These are phyloP conservation scores for Colletotrichum viniferum DNA, from an alignment of 2,329 filamentous ascomycete species.

Conservation along the genomic window DNA sequence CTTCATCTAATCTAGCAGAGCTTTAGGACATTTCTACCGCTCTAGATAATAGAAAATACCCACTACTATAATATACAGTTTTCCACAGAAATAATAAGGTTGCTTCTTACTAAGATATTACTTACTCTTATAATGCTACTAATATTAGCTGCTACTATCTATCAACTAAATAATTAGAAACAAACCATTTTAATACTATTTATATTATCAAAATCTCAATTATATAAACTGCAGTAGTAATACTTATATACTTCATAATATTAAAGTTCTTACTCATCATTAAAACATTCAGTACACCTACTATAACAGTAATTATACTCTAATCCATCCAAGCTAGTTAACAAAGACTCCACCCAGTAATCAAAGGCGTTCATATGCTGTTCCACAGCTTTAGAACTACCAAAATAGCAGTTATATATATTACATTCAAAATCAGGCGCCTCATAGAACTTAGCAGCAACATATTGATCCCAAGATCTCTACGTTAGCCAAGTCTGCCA, in stretches of 20 bases:
- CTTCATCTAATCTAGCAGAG: background rate
- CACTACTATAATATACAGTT: slow-evolving; percentile 50
- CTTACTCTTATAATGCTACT: slow-evolving; percentile 59
- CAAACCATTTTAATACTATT: background rate
- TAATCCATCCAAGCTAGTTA: background rate
- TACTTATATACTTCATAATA: background rate
- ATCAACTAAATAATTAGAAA: background rate
- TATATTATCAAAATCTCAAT: background rate
- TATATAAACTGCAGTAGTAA: background rate
- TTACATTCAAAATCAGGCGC: background rate
- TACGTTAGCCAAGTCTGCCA: background rate
- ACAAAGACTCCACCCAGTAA: background rate
- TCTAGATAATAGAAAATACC: slow-evolving; percentile 41
- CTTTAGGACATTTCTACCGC: background rate
- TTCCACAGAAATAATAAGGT: slow-evolving; percentile 59
- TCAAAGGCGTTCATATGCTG: background rate
- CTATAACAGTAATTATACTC: background rate
- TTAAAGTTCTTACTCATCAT: background rate
- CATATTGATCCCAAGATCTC: background rate
- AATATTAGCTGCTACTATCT: background rate
- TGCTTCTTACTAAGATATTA: slow-evolving; percentile 49
- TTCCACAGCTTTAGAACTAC: background rate
- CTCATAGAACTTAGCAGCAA: background rate
- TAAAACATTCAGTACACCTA: background rate
- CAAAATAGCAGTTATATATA: background rate